A percentile compares a stretch with the other conserved stretches of the same genome.
phyloP scores from a whole-genome alignment of 441 rosid genomes.

The Rhodomyrtus psidioides region DNA sequence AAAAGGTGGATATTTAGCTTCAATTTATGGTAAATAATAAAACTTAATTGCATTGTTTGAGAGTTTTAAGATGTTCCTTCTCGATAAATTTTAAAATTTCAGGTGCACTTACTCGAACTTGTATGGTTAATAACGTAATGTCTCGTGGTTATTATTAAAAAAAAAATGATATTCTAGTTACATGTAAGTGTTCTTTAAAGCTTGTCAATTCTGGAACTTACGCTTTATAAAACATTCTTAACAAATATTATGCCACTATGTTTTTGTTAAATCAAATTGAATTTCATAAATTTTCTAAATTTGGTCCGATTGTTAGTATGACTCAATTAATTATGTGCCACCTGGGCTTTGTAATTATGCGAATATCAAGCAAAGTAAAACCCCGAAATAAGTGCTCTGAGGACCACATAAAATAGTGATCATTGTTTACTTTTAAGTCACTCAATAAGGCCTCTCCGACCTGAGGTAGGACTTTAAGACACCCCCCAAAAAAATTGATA shows the following conservation, averaged over 20 bases:
- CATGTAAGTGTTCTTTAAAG: neutral
- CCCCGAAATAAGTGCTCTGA: too few species aligned
- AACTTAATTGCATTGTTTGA: too few species aligned
- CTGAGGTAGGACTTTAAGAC: too few species aligned
- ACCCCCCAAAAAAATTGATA: too few species aligned
- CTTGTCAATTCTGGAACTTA: neutral
- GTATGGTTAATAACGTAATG: neutral
- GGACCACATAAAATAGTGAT: too few species aligned
- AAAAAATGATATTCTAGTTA: neutral
- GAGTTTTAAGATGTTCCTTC: too few species aligned
- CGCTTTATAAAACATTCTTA: neutral
- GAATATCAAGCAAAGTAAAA: neutral
- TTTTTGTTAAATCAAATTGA: neutral
- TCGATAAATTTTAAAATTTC: neutral
- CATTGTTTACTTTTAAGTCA: too few species aligned
- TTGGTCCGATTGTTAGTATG: neutral
- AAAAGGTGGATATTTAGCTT: neutral
- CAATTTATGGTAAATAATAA: neutral
- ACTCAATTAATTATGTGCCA: neutral
- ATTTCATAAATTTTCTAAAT: neutral
- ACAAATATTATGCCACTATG: rapidly evolving
- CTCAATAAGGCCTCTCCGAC: too few species aligned
- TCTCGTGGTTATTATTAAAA: neutral
- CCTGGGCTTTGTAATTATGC: neutral
- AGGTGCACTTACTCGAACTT: neutral